These are phyloP conservation scores for Trypanosoma scelopori DNA, from an alignment of 208 protist species.

Conservation along the genomic window DNA sequence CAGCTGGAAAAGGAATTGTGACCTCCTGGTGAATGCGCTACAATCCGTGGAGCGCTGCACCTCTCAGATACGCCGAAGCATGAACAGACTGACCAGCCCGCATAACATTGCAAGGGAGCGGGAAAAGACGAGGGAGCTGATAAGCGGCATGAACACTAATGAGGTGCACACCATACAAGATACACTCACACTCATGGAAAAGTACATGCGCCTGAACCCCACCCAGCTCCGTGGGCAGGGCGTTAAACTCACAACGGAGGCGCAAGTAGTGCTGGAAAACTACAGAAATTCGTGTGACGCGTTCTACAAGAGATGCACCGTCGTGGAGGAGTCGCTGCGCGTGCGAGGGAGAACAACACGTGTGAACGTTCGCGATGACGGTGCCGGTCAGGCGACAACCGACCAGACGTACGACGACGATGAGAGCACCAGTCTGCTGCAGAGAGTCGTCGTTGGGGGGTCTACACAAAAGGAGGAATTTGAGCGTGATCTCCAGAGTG, in stretches of 20 bases:
- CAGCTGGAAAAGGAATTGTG: constrained; percentile 73
- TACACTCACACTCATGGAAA: constrained; percentile 62
- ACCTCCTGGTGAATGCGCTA: constrained; percentile 54
- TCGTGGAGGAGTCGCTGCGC: constrained; percentile 60
- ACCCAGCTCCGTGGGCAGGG: constrained; percentile 53
- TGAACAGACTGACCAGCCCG: constrained; percentile 65
- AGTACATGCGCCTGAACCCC: constrained; percentile 72
- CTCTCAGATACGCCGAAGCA: constrained; percentile 63
- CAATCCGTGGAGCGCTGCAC: constrained; percentile 67
- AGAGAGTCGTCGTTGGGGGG: constrained; percentile 1
- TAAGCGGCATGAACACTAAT: constrained; percentile 43
- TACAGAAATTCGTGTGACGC: constrained; percentile 78
- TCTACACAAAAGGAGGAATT: constrained; percentile 54
- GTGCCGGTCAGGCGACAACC: constrained; percentile 16
- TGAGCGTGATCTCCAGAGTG: constrained; percentile 76
- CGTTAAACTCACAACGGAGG: constrained; percentile 73
- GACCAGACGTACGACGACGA: constrained; percentile 39
- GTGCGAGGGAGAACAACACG: constrained; percentile 17
- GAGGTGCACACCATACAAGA: constrained; percentile 80
- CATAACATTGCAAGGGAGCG: constrained; percentile 73
- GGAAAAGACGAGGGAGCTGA: constrained; percentile 69
- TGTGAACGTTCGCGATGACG: constrained; percentile 23
- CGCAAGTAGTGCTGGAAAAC: constrained; percentile 52
- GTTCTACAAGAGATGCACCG: constrained; percentile 85
- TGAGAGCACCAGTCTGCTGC: constrained; percentile 32